Evolutionary conservation across 148 eudicot species (phyloP), one percentile per base, ranked within the genome.

Genomic region (Salicornia ramosissima): DNA sequence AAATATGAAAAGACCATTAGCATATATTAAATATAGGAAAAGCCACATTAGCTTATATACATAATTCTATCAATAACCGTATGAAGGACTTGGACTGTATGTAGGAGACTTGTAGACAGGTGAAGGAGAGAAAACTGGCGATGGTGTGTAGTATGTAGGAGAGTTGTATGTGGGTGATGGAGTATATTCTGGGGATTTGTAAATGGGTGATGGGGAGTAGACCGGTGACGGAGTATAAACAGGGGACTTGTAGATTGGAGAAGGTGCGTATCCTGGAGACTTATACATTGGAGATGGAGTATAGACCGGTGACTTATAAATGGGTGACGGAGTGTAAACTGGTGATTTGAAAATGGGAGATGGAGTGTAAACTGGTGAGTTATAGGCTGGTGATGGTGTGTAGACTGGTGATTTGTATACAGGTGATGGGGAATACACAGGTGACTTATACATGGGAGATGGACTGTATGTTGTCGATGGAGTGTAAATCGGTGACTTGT

Each of bases 1-100:
- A 36, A n/a, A n/a, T 8, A 36, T 8, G 8, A 36, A 3, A 36
- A 36, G 40, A 3, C 4, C 40, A 8, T 36, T 36, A 36, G 40
- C 40, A 36, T 36, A 36, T 36, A 8, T n/a, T n/a, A n/a, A n/a
- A n/a, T n/a, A n/a, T n/a, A n/a, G n/a, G n/a, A n/a, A n/a, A n/a
- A n/a, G n/a, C n/a, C n/a, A n/a, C n/a, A n/a, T n/a, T n/a, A n/a
- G n/a, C 40, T 3, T 36, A 3, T 36, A 8, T 11, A 13, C 18
- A 2, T 22, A 21, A 2, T n/a, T 53, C 0, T 19, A 6, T 68
- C 45, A 68, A 12, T 68, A 53, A 2, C 50, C 62, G 11, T 36
- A 54, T 53, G 71, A 16, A 53, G 71, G 71, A 10, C 51, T 39
- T 55, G 73, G 73, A 58, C 54, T 70, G 43, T 70, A 70, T 58